Base-by-base conservation (phyloP, 768 basidiomycete genomes). In the Leccinum boreale region DNA sequence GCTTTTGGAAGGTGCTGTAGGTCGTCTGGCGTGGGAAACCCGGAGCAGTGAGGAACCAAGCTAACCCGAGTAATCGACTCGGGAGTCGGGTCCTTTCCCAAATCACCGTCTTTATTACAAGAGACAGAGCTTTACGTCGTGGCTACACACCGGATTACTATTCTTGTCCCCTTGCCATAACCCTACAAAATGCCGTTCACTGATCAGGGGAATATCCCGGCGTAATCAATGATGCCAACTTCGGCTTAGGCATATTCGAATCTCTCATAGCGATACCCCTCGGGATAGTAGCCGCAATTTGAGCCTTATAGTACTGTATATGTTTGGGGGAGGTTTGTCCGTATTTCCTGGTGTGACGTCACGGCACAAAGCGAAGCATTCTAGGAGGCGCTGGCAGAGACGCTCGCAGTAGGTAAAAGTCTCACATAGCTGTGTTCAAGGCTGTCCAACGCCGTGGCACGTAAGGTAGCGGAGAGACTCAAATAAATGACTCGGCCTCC, bases 1-100 rank as follows among this genome's bases (percentile, higher is more conserved):
- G 12, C 1, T 60, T 73, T 73, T 66, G 66, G 70, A 72, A 71
- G 64, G 72, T 73, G 15, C 64, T 67, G 71, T 73, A 53, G 52
- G 62, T 24, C 52, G 55, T 23, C 50, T 21, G 7, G n/a, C 60
- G 62, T 69, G 65, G 59, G 70, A 67, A 58, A 44, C 4, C 3
- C 3, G n/a, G 39, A 2, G n/a, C 19, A 44, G 19, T 44, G n/a
- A n/a, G 31, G 31, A 33, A 33, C 31, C 31, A 19, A 19, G 11
- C 19, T 12, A n/a, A 44, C 42, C 46, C 33, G 23, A 49, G 48
- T 33, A 33, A 33, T 33, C 31, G 12, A 33, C 31, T 33, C 31
- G 31, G 31, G 31, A 33, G 31, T 33, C 31, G 42, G 35, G 15
- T 12, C 21, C 21, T 35, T 31, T 42, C 12, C 33, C 36, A 29